Evolutionary conservation across 2,329 filamentous ascomycete genomes (phyloP), one percentile per base, ranked within the genome.

Genomic region (Claviceps lovelessii): DNA sequence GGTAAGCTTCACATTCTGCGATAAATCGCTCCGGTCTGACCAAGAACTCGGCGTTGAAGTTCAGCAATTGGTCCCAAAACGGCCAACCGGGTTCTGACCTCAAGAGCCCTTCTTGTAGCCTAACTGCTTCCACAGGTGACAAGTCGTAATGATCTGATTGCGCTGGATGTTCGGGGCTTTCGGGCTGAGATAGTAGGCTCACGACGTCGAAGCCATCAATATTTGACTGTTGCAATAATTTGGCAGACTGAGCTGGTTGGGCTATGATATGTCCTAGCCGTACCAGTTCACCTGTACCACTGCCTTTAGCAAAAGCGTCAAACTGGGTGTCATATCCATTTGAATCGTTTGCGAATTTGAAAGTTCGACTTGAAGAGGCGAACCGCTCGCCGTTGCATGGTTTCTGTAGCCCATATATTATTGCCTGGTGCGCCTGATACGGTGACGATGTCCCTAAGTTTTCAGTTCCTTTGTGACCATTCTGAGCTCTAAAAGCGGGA

Each of bases 31-130:
- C 58, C 5, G 63, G 60, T 5, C 61, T 37, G 5, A 60, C 58
- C 15, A 75, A 55, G 57, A 72, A 76, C 17, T 70, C 64, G 0
- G 77, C 76, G 19, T 73, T 68, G 58, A 80, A 79, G 59, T 78
- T 76, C 47, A 80, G 70, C 23, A 75, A 61, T 39, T 69, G 65
- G 54, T 76, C 70, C 76, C 75, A 79, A 10, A 54, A 52, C 29
- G 54, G 51, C 41, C 49, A 46, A 19, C 35, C 19, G 4, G 28
- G 45, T 28, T 47, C 48, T 45, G 56, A 44, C 39, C 61, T 62
- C 55, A 75, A 76, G 7, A 76, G 64, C 5, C 70, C 68, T 42
- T 61, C 62, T 50, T 66, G 68, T 9, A 76, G 64, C 29, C 60
- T 68, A 5, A 55, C 60, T 23, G 63, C 56, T 51, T 70, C 69